These are phyloP conservation scores for Candida ipomoeae DNA, from an alignment of 805 yeast species.

Conservation along the genomic window DNA sequence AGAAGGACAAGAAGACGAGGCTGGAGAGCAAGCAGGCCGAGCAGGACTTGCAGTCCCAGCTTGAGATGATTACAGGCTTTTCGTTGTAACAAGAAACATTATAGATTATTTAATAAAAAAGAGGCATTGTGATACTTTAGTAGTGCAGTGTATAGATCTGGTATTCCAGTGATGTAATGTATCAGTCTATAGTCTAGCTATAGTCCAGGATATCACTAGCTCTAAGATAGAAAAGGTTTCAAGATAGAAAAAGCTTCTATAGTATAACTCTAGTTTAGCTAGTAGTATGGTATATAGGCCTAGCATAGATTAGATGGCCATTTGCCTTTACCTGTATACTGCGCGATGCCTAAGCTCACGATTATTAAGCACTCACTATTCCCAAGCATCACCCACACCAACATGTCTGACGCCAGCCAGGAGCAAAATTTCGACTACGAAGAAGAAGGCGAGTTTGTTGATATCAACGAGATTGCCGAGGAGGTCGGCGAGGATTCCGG, in stretches of 20 bases:
- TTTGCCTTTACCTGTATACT: background rate
- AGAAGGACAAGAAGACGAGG: conserved; percentile 31
- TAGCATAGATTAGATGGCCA: too few species aligned
- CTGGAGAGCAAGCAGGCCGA: conserved; percentile 31
- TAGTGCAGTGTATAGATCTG: too few species aligned
- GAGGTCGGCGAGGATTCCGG: conserved; percentile 24
- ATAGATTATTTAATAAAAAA: background rate
- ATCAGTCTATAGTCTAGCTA: too few species aligned
- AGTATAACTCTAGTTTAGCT: too few species aligned
- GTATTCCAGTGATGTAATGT: too few species aligned
- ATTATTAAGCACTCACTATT: conserved; percentile 2
- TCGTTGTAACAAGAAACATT: background rate
- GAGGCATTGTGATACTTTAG: too few species aligned
- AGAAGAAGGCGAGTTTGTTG: conserved; percentile 33
- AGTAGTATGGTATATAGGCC: too few species aligned
- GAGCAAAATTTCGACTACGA: conserved; percentile 7
- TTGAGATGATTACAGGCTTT: conserved; percentile 43
- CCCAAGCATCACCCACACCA: background rate
- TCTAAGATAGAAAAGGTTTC: too few species aligned
- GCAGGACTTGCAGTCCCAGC: conserved; percentile 40
- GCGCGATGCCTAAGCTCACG: conserved; percentile 4
- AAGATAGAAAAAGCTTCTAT: too few species aligned
- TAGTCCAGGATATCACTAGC: too few species aligned
- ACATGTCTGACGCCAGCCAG: conserved; percentile 14
- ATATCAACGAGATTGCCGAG: conserved; percentile 42